Evolutionary conservation across 164 flowering plant genomes (phyloP), one percentile per base, ranked within the genome.

Genomic region (Vitis cinerea): DNA sequence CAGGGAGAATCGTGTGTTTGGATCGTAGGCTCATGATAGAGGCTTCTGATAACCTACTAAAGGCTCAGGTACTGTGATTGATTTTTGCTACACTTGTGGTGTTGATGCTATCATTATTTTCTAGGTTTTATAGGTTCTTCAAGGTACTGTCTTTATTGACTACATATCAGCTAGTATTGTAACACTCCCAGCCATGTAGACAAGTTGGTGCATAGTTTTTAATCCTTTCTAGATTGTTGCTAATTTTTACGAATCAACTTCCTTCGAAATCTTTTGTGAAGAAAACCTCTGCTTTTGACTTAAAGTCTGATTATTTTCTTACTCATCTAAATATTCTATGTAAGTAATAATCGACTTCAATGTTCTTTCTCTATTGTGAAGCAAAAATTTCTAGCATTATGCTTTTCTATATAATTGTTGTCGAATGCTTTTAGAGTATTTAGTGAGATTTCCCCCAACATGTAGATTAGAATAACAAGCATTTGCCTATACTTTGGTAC

Each of bases 1-100:
- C 83, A 1, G 83, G 79, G 48, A 74, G 61, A 82, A 80, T 30
- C 67, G 75, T 88, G 37, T 84, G 92, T 74, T 80, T 91, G 79
- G 98, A 93, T 72, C 82, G 88, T 16, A 86, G 89, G 77, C 53
- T 85, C 57, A 70, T 81, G 23, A 71, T 85, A 47, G 98, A 94
- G 77, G 95, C 99, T 73, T 87, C 94, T 73, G 87, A 89, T 67
- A 93, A 97, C 70, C 64, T 86, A 52, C 89, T 88, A 57, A 89
- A 86, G 73, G 84, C 90, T 61, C 86, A 89, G 98, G 99, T 96
- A 80, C 14, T 70, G 50, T 53, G 57, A 58, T 27, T 70, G 16
- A 49, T 69, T 70, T 63, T 30, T 57, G 15, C 68, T 37, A 29
- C 66, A 6, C 51, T 59, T 12, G 19, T 31, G 10, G 10, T 54